Percentiles rank a stretch among this genome's conserved stretches.
phyloP scores from a whole-genome alignment of 108 stramenopile species.

The Fragilariopsis cylindrus region DNA sequence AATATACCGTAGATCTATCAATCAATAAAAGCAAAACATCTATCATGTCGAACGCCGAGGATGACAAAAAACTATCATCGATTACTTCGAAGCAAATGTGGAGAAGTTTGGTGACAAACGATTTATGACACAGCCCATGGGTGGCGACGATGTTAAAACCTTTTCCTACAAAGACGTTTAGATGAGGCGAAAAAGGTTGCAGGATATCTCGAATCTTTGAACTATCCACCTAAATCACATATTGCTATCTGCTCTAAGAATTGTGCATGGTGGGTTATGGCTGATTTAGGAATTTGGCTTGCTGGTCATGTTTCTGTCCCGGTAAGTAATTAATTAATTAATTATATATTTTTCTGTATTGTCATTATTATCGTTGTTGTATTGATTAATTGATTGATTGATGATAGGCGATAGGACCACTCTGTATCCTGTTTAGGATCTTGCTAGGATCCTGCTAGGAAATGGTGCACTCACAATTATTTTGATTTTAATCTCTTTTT shows the following conservation, averaged over 20 bases:
- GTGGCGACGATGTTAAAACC: slow-evolving; percentile 50
- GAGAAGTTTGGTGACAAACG: slow-evolving; percentile 51
- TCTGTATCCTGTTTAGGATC: neutral
- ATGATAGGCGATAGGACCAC: neutral
- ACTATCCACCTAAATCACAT: slow-evolving; percentile 50
- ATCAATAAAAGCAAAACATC: neutral
- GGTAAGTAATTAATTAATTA: neutral
- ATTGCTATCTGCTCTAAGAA: slow-evolving; percentile 80
- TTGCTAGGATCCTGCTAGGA: neutral
- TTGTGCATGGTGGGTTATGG: slow-evolving; percentile 81
- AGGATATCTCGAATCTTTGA: slow-evolving; percentile 56
- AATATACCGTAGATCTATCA: neutral
- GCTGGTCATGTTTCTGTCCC: slow-evolving; percentile 67
- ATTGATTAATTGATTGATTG: neutral
- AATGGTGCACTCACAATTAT: no score
- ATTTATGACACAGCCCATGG: slow-evolving; percentile 77
- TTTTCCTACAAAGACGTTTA: slow-evolving; percentile 67
- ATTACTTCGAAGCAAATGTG: slow-evolving; percentile 63
- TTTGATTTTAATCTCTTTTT: neutral
- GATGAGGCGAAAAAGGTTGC: slow-evolving; percentile 73
- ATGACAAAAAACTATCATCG: slow-evolving; percentile 49
- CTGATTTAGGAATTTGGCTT: slow-evolving; percentile 76
- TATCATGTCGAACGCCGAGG: slow-evolving; percentile 1
- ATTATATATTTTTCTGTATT: neutral
- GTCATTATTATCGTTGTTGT: neutral